Base-by-base conservation (phyloP, 164 flowering plant species). In the Euptelea pleiosperma region DNA sequence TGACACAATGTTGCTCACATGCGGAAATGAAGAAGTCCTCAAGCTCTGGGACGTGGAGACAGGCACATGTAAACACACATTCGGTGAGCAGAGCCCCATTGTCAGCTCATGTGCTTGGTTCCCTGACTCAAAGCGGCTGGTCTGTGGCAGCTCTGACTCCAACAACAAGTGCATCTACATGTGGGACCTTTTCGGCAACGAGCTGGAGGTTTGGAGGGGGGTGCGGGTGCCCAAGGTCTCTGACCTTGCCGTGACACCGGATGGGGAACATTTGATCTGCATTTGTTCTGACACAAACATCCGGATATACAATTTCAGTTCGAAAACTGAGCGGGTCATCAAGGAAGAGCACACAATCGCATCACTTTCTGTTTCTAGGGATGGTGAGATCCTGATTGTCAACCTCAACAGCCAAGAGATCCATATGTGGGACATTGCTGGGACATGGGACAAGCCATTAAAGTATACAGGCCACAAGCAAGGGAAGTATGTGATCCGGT, bases 101-200 rank as follows among this genome's bases (percentile, higher is more conserved):
- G 81, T 89, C 52, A 82, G 84, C 68, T 89, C 97, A 55, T 93
- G 98, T 69, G 96, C 96, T 16, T 93, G 98, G 98, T 83, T 84
- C 70, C 92, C 96, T 19, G 91, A 87, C 78, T 85, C 91, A 48
- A 76, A 75, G 58, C 71, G 79, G 46, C 59, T 92, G 31, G 82
- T 92, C 8, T 85, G 87, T 77, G 94, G 96, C 70, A 81, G 89
- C 66, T 75, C 85, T 26, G 86, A 84, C 42, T 84, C 91, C 15
- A 80, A 81, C 15, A 80, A 81, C 52, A 92, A 82, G 48, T 85
- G 96, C 68, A 89, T 92, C 52, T 78, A 62, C 81, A 79, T 78
- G 83, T 89, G 91, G 93, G 96, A 87, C 58, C 72, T 74, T 41
- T 75, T 84, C 45, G 98, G 98, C 9, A 81, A 78, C 24, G 93